phyloP scores from a whole-genome alignment of 805 yeast species.

The Grigorovia yakushimaensis region DNA sequence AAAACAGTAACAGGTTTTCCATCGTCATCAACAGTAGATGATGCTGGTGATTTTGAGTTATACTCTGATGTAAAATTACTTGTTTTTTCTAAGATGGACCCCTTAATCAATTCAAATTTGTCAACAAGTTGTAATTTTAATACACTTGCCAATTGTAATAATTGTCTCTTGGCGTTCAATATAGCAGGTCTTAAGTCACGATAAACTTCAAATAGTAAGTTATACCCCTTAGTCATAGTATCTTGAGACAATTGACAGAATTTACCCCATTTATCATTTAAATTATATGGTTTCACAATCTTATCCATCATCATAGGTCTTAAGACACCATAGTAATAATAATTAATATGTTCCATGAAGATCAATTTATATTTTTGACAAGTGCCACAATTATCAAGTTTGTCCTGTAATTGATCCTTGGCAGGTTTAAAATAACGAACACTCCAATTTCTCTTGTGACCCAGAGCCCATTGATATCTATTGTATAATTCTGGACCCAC shows the following conservation, averaged over 20 bases:
- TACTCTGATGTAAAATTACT: neutral
- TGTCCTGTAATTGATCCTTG: neutral
- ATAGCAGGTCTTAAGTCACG: neutral
- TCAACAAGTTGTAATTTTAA: neutral
- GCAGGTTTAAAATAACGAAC: neutral
- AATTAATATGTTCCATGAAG: neutral
- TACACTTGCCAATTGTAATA: neutral
- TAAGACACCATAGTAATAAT: slow-evolving; percentile 9
- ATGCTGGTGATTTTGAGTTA: neutral
- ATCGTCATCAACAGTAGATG: neutral
- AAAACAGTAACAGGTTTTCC: slow-evolving; percentile 2
- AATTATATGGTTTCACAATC: neutral
- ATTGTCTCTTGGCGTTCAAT: neutral
- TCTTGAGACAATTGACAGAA: neutral
- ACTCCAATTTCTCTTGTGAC: neutral
- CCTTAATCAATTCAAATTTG: neutral
- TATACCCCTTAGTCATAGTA: neutral
- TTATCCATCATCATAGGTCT: slow-evolving; percentile 5
- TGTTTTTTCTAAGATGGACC: neutral
- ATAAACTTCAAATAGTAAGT: neutral
- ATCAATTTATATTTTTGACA: neutral
- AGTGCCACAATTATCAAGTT: neutral
- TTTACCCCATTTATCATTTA: neutral
- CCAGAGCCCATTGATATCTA: neutral
- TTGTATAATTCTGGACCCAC: neutral